These are phyloP conservation scores for Leccinum obscurum DNA, from an alignment of 768 basidiomycete genomes.

Conservation along the genomic window DNA sequence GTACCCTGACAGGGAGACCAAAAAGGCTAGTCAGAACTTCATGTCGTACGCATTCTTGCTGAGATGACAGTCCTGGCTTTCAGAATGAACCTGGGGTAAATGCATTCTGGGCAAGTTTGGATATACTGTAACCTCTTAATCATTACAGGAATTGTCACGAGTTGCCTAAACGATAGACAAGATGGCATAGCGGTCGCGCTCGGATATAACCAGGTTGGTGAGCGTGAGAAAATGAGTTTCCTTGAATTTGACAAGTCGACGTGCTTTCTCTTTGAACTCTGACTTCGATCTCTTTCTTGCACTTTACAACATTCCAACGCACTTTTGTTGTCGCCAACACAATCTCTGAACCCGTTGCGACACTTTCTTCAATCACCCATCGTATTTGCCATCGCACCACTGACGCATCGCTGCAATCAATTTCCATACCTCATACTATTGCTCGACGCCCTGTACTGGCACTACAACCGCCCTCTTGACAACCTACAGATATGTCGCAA, in stretches of 20 bases:
- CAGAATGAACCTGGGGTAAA: too few species aligned
- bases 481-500: slow-evolving; percentile 32
- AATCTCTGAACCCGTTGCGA: slow-evolving; percentile 13
- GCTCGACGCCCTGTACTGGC: slow-evolving; percentile 17
- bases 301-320: slow-evolving; percentile 13
- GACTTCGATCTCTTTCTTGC: slow-evolving; percentile 30
- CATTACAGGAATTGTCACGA: too few species aligned
- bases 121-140: too few species aligned
- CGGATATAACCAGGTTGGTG: neutral
- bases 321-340: slow-evolving; percentile 14
- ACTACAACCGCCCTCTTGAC: slow-evolving; percentile 9
- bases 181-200: too few species aligned
- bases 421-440: slow-evolving; percentile 15
- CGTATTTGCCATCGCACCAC: slow-evolving; percentile 16
- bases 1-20: too few species aligned
- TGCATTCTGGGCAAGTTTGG: too few species aligned
- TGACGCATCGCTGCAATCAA: slow-evolving; percentile 26
- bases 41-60: too few species aligned
- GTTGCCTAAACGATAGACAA: too few species aligned
- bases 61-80: too few species aligned
- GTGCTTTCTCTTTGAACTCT: slow-evolving; percentile 28
- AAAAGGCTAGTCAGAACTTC: too few species aligned
- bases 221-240: slow-evolving; percentile 18
- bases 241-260: slow-evolving; percentile 31
- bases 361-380: slow-evolving; percentile 15